Base-by-base conservation (phyloP, 495 filamentous ascomycete genomes). In the Talaromyces adpressus region DNA sequence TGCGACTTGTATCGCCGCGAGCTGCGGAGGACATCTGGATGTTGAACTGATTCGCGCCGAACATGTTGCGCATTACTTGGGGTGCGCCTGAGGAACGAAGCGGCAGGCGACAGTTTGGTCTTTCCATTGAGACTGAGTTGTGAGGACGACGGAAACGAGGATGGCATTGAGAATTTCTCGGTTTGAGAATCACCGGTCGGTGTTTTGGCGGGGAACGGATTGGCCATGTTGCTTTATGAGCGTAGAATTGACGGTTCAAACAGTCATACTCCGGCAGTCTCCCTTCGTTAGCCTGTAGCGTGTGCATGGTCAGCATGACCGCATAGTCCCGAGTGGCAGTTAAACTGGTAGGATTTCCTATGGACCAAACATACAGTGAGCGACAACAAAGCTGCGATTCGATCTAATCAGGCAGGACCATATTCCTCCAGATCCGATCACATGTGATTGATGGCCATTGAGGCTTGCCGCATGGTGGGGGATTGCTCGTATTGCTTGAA, bases 1-100 rank as follows among this genome's bases (percentile, higher is more conserved):
- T 97, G 92, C 49, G 92, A 93, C 66, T 87, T 91, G 70, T 91
- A 75, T 16, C 74, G 75, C 36, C 76, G 77, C 70, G 77, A 69
- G 79, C 76, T 72, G 72, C 72, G 67, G 72, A 71, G 63, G 68
- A 77, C 64, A 71, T 59, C 54, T 25, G 56, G 53, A 59, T 82
- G 64, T 65, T 80, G 62, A 59, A 78, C 63, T 61, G 82, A 72
- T 75, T 81, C 67, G 77, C 73, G 75, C n/a, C 71, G 76, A 54
- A 72, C 76, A 14, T 69, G 70, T 25, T 73, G 73, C n/a, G 75
- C 84, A 63, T 69, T 77, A 61, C 78, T 81, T 63, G 66, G 83
- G 73, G 73, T 87, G 77, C 71, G 85, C 72, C 70, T 85, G 72
- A 62, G 76, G 77, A 71, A 83, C 74, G 74, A 82, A 65, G 73